Conservation (phyloP, 1,139 yeast species). For the Suhomyces bolitotheri region DNA sequence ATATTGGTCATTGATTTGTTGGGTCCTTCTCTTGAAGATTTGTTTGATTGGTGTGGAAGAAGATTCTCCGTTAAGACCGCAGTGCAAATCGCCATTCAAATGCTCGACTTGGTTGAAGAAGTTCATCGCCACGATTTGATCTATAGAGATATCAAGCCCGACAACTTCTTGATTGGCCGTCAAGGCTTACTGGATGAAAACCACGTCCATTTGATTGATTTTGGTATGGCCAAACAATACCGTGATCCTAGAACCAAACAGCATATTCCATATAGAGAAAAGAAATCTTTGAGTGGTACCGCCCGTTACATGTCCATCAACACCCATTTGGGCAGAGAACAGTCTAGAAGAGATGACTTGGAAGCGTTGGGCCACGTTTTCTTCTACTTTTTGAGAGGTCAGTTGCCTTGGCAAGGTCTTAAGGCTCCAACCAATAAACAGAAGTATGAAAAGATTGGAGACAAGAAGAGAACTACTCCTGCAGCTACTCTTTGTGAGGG, state of each 20-base stretch:
- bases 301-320: constrained; percentile 97
- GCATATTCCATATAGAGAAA: constrained; percentile 95
- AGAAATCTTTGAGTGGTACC: constrained; percentile 91
- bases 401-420: constrained; percentile 97
- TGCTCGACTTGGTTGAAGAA: constrained; percentile 82
- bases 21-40: constrained; percentile 94
- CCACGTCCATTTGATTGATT: constrained; percentile 71
- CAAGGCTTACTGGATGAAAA: constrained; percentile 54
- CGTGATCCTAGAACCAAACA: constrained; percentile 93
- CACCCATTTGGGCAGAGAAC: constrained; percentile 96
- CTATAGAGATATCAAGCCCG: constrained; percentile 95
- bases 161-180: constrained; percentile 85
- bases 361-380: constrained; percentile 96
- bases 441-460: constrained; percentile 95
- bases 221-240: constrained; percentile 98
- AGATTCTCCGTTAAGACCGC: constrained; percentile 85
- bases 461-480: constrained; percentile 84
- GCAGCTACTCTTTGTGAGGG: constrained; percentile 78
- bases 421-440: constrained; percentile 98
- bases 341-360: constrained; percentile 90
- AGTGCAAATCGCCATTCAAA: constrained; percentile 87
- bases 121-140: constrained; percentile 89
- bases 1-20: constrained; percentile 88
- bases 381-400: constrained; percentile 89
- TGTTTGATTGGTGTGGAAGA: constrained; percentile 98